Evolutionary conservation across 2,329 filamentous ascomycete species (phyloP).

Genomic region (Acrocalymma vagum): DNA sequence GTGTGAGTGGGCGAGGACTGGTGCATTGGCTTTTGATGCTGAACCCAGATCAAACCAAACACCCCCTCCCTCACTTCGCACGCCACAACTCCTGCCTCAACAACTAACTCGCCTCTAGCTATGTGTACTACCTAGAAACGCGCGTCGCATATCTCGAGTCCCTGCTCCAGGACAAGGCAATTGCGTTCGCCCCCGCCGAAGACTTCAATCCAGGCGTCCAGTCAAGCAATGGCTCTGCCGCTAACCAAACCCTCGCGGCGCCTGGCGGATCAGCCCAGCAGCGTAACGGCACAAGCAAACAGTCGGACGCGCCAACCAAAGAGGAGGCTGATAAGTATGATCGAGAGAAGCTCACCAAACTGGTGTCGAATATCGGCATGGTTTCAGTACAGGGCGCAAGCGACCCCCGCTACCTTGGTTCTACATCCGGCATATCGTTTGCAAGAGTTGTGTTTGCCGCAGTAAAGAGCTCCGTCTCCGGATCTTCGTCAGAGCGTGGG

Average conservation of each 20-base stretch:
- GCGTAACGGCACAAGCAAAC: slow-evolving; percentile 29
- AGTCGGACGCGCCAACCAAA: slow-evolving; percentile 24
- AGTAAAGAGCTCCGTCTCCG: slow-evolving; percentile 77
- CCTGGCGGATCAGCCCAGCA: slow-evolving; percentile 22
- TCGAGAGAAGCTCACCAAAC: slow-evolving; percentile 68
- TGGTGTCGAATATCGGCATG: slow-evolving; percentile 76
- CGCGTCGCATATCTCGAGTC: slow-evolving; percentile 84
- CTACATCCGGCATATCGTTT: slow-evolving; percentile 91
- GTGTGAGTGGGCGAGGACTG: too few species aligned
- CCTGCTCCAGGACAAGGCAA: slow-evolving; percentile 72
- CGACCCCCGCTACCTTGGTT: slow-evolving; percentile 82
- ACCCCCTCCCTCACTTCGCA: too few species aligned
- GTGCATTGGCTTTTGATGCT: too few species aligned
- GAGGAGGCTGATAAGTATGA: slow-evolving; percentile 61
- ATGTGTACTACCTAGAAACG: slow-evolving; percentile 94
- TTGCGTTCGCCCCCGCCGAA: slow-evolving; percentile 75
- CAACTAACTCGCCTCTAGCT: slow-evolving; percentile 59
- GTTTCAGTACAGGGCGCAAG: slow-evolving; percentile 80
- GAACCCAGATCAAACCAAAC: too few species aligned
- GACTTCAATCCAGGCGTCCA: slow-evolving; percentile 63
- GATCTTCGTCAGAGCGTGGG: slow-evolving; percentile 67
- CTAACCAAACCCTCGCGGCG: slow-evolving; percentile 19
- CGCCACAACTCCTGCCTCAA: too few species aligned
- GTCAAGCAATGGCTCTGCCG: slow-evolving; percentile 40
- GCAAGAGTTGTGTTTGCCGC: slow-evolving; percentile 93